Percentiles rank a stretch among this genome's conserved stretches.
phyloP scores from a whole-genome alignment of 2,329 filamentous ascomycete species.

The Alternaria gaisen region DNA sequence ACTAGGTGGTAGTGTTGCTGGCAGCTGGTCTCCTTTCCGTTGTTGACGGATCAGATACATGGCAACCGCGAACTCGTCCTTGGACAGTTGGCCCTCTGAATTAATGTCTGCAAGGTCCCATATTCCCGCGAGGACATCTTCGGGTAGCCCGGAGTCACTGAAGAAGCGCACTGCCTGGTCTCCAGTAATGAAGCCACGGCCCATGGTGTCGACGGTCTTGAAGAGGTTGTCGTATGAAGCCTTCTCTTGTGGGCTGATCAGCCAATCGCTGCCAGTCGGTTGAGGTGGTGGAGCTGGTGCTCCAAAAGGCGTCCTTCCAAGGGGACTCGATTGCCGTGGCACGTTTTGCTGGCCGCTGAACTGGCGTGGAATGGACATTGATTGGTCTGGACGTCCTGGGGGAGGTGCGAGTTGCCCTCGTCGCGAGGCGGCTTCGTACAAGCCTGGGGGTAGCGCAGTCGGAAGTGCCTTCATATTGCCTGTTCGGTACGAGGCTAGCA shows the following conservation, averaged over 20 bases:
- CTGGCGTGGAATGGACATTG: slow-evolving; percentile 77
- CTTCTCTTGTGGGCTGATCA: slow-evolving; percentile 85
- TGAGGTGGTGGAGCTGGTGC: slow-evolving; percentile 61
- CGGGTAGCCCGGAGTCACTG: slow-evolving; percentile 86
- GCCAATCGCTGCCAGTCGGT: slow-evolving; percentile 75
- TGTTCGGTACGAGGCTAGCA: slow-evolving; percentile 89
- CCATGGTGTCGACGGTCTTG: slow-evolving; percentile 79
- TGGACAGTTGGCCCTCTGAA: slow-evolving; percentile 82
- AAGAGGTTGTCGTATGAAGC: slow-evolving; percentile 87
- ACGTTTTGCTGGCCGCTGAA: slow-evolving; percentile 70
- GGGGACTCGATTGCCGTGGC: slow-evolving; percentile 67
- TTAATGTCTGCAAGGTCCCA: slow-evolving; percentile 98
- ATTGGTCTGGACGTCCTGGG: slow-evolving; percentile 58
- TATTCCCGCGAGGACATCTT: slow-evolving; percentile 90
- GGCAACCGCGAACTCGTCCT: slow-evolving; percentile 94
- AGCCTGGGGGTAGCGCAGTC: slow-evolving; percentile 78
- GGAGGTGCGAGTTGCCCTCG: slow-evolving; percentile 56
- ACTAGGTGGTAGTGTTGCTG: slow-evolving; percentile 78
- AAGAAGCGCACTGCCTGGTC: slow-evolving; percentile 96
- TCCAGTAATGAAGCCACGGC: slow-evolving; percentile 85
- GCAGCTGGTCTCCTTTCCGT: slow-evolving; percentile 74
- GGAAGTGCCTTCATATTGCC: slow-evolving; percentile 82
- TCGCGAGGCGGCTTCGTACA: slow-evolving; percentile 90
- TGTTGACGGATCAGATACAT: slow-evolving; percentile 97
- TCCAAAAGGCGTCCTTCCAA: slow-evolving; percentile 61